Percentiles rank a stretch among this genome's conserved stretches.
Conservation (phyloP, 192 early-diverging fungal species). For the Mortierella alpina region DNA sequence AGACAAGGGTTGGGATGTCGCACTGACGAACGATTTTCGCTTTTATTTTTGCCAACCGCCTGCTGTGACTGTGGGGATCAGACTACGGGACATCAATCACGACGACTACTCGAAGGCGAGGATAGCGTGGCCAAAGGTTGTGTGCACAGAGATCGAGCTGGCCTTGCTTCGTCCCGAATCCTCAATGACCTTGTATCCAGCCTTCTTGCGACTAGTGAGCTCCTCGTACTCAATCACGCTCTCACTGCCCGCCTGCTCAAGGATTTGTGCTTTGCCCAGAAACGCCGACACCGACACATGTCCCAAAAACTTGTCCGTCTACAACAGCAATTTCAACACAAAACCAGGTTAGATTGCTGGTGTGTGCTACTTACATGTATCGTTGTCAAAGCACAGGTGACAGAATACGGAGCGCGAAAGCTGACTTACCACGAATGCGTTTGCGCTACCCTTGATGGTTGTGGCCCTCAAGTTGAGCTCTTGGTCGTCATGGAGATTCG, state of each 20-base stretch:
- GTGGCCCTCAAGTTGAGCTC: background rate
- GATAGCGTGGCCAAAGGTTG: conserved; percentile 3
- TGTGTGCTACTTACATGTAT: too few species aligned
- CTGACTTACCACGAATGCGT: background rate
- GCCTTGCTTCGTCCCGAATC: background rate
- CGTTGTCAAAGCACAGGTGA: background rate
- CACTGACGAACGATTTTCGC: too few species aligned
- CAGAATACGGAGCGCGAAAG: background rate
- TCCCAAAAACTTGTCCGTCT: conserved; percentile 38
- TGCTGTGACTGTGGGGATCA: too few species aligned
- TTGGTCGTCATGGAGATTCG: conserved; percentile 5
- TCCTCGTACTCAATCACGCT: conserved; percentile 35
- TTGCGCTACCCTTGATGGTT: background rate
- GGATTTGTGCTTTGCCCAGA: conserved; percentile 5
- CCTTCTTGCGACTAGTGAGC: conserved; percentile 12
- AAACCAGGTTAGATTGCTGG: background rate
- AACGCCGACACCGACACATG: conserved; percentile 1
- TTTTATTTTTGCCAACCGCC: too few species aligned
- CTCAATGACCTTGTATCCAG: conserved; percentile 23
- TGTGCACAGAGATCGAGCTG: background rate
- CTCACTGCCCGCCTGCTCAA: conserved; percentile 5
- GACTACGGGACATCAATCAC: background rate
- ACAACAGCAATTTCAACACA: background rate
- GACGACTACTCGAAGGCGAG: conserved; percentile 23
- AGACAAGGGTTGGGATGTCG: too few species aligned